These are phyloP conservation scores for Zea luxurians DNA, from an alignment of 176 grass and related monocot species.

Conservation along the genomic window DNA sequence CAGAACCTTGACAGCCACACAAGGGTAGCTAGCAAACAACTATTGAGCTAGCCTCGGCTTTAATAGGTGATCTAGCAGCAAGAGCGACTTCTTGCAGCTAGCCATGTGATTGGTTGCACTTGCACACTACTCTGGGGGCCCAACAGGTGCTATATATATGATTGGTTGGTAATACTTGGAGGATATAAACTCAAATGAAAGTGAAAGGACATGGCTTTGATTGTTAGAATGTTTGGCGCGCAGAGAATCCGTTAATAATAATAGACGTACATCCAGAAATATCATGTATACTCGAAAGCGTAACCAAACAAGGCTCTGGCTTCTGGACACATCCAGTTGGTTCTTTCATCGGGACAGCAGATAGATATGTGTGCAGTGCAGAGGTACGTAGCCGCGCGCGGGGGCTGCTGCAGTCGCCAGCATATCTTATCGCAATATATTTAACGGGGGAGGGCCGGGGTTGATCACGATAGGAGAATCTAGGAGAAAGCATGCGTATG, in stretches of 20 bases:
- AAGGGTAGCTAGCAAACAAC: too few relatives aligned
- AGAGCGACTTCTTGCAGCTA: background rate
- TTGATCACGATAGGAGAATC: slow-evolving; percentile 52
- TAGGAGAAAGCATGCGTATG: slow-evolving; percentile 23
- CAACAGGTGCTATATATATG: slow-evolving; percentile 49
- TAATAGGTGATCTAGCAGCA: too few relatives aligned
- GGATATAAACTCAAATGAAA: slow-evolving; percentile 53
- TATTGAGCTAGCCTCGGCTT: too few relatives aligned
- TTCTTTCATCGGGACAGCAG: slow-evolving; percentile 49
- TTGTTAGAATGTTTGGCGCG: slow-evolving; percentile 43
- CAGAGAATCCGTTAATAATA: slow-evolving; percentile 37
- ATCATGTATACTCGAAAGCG: slow-evolving; percentile 39
- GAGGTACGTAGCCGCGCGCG: slow-evolving; percentile 4
- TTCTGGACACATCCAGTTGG: slow-evolving; percentile 42
- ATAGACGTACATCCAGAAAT: slow-evolving; percentile 37
- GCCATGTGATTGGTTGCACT: slow-evolving; percentile 53
- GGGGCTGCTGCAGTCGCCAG: slow-evolving; percentile 35
- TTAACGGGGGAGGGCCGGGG: slow-evolving; percentile 12
- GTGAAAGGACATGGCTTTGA: slow-evolving; percentile 48
- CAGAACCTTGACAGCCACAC: too few relatives aligned
- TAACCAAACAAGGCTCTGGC: slow-evolving; percentile 24
- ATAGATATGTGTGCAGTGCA: slow-evolving; percentile 28
- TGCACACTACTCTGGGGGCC: too few relatives aligned
- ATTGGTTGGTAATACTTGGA: slow-evolving; percentile 47
- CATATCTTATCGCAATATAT: slow-evolving; percentile 49